Base-by-base conservation (phyloP, 768 basidiomycete genomes). In the Collybia nuda region DNA sequence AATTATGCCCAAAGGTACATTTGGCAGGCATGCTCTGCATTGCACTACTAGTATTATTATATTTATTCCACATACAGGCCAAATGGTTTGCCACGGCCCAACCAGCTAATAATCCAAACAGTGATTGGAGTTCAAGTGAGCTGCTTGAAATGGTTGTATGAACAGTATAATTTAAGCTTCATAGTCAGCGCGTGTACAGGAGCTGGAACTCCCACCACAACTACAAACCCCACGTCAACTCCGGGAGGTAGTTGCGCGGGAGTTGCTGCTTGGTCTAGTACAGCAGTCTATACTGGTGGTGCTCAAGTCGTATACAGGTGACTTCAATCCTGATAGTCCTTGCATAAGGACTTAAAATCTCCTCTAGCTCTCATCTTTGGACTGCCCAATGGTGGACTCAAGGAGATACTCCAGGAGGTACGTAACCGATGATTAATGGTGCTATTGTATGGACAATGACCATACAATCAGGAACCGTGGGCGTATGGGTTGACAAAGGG, bases 71-170 rank as follows among this genome's bases (percentile, higher is more conserved):
- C 22, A 21, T 48, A 11, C 51, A 86, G 83, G 81, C 84, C 12
- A 85, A 85, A 56, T 86, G 74, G 71, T 86, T 67, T 58, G 72
- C 86, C 15, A 68, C 73, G 5, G 59, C 67, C 15, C 69, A 71
- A 23, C 84, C 85, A 3, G 61, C 70, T 26, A 69, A 59, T 44
- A 74, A 74, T 55, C 66, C 78, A 11, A 81, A 73, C 58, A 71
- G 73, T n/a, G 84, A 85, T 39, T 86, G 82, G 85, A 79, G 78
- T 52, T 76, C 84, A 23, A 78, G 85, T 87, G 63, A 53, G 80
- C 68, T 6, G 22, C 23, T 11, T 19, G 39, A 43, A 15, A 14
- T n/a, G 40, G 28, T 19, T 17, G n/a, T 18, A 22, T 40, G 21
- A 40, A 7, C 43, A 28, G 38, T 52, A 26, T 35, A 6, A 32